Percentiles rank a stretch among this genome's conserved stretches.
Evolutionary conservation across 2,329 filamentous ascomycete species (phyloP).

Genomic region (Calonectria pteridis): DNA sequence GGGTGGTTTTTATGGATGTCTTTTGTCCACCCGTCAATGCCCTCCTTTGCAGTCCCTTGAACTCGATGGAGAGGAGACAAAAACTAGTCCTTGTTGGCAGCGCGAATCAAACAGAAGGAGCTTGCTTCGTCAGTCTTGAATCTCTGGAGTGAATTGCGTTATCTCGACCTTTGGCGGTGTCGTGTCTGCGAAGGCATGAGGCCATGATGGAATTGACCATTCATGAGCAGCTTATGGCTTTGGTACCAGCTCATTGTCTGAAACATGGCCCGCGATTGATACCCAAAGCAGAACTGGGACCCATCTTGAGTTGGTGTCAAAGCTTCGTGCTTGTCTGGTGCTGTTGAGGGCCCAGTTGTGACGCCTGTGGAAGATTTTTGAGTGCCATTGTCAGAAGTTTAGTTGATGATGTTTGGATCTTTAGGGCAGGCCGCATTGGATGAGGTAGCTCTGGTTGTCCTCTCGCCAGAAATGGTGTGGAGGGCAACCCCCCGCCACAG

Average conservation of each 20-base stretch:
- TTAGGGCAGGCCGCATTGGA: slow-evolving; percentile 42
- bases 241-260: slow-evolving; percentile 24
- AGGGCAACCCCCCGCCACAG: slow-evolving; percentile 59
- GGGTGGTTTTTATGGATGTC: slow-evolving; percentile 94
- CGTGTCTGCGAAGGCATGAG: slow-evolving; percentile 36
- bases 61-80: slow-evolving; percentile 82
- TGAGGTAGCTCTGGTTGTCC: slow-evolving; percentile 62
- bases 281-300: slow-evolving; percentile 68
- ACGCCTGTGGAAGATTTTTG: slow-evolving; percentile 14
- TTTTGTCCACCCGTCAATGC: slow-evolving; percentile 86
- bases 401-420: slow-evolving; percentile 38
- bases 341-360: slow-evolving; percentile 32
- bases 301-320: slow-evolving; percentile 95
- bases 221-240: slow-evolving; percentile 29
- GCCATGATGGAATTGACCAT: slow-evolving; percentile 24
- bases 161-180: slow-evolving; percentile 31
- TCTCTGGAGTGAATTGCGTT: slow-evolving; percentile 27
- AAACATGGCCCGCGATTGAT: slow-evolving; percentile 17
- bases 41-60: slow-evolving; percentile 65
- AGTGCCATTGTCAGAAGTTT: slow-evolving; percentile 31
- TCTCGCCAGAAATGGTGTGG: slow-evolving; percentile 64
- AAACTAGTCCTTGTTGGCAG: slow-evolving; percentile 92
- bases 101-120: slow-evolving; percentile 85
- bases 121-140: slow-evolving; percentile 34
- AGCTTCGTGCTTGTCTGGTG: slow-evolving; percentile 88